Evolutionary conservation across 805 yeast genomes (phyloP), one percentile per base, ranked within the genome.

Genomic region (Barnettozyma wickerhamii): DNA sequence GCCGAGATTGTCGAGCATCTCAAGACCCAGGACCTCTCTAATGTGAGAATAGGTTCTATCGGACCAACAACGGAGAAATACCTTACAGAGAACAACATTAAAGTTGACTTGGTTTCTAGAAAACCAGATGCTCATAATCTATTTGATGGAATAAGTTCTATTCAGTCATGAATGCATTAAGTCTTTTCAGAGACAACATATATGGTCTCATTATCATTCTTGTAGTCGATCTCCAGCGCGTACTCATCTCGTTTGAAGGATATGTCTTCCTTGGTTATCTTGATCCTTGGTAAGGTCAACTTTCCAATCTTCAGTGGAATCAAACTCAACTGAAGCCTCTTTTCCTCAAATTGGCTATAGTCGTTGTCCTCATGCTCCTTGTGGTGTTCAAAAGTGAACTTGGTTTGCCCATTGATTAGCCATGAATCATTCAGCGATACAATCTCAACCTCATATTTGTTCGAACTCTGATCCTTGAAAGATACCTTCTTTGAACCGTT

Each of bases 1-100:
- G 74, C 72, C 21, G 67, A 61, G 1, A 80, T 89, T 10, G 74
- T 85, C 4, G 61, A 71, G 9, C 69, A 70, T 45, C 41, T 77
- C n/a, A 35, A 37, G 29, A 37, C 24, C 26, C 34, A 34, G 17
- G 35, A 43, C 19, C 23, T 42, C 19, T 17, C 36, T 2, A 35
- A 44, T 7, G 54, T 30, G 30, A 71, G 68, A 35, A 64, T 88
- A 13, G 96, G 95, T 0, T 79, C 90, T 4, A 91, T 91, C 43
- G 98, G 98, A 0, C 97, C 97, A 3, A 91, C 97, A 0, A 91
- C 98, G 0, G 78, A 83, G 41, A 69, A 66, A 30, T 88, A 75
- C 52, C 62, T 90, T 32, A 29, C 59, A 5, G 59, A 66, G 1
- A 68, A 74, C 15, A 81, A 77, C 0, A 57, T 91, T 3, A 48